Evolutionary conservation across 164 flowering plant genomes (phyloP), one percentile per base, ranked within the genome.

Genomic region (Kingdonia uniflora): DNA sequence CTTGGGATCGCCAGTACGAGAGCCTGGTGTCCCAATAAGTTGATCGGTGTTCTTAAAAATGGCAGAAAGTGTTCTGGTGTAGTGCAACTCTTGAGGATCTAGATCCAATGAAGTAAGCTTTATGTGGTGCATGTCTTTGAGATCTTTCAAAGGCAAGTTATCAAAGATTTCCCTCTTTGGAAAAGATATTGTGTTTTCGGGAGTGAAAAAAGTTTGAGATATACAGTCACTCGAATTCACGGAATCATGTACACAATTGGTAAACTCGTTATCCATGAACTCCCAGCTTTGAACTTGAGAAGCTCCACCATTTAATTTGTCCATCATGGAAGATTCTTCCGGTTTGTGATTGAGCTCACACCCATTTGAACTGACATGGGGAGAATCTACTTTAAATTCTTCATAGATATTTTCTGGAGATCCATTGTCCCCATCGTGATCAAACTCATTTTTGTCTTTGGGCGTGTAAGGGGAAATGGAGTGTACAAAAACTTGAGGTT

Each of bases 211-310:
- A 19, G 76, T 75, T 39, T 81, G 84, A 35, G 94, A 89, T 52
- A 79, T 72, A 44, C 82, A 74, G 56, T 87, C 85, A 67, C 82
- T 80, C 8, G 82, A 79, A 54, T 72, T 74, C 46, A 67, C 52
- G 20, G 94, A 80, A 62, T 65, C 75, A 45, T 63, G 74, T 24
- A 71, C 56, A 29, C 81, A 69, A 35, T 68, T 71, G 63, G 85
- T 76, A 42, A 68, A 63, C n/a, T 80, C 86, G 33, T 84, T 88
- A 40, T 81, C 90, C 69, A 80, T 46, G 48, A 77, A 68, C 37
- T 74, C 84, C 81, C 85, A 75, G 63, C 82, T 79, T 42, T 80
- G 84, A 37, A 76, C 82, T 58, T 71, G 87, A 55, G 80, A 82
- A 50, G 75, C 74, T 21, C 65, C 80, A 14, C 69, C 79, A 46